These are phyloP conservation scores for Phycomyces blakesleeanus DNA, from an alignment of 192 early-diverging fungal genomes.

Conservation along the genomic window DNA sequence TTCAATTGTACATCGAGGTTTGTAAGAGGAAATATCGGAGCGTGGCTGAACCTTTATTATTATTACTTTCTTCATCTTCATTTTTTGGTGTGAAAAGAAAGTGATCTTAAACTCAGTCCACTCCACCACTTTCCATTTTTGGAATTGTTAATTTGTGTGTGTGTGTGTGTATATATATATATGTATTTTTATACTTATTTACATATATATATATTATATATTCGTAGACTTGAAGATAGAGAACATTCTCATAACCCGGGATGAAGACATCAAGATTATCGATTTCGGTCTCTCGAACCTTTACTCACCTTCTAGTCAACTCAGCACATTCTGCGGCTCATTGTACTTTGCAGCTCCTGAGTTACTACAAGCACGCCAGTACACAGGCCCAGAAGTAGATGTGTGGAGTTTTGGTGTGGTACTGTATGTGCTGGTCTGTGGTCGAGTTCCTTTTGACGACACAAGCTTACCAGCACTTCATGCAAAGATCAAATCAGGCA, in stretches of 20 bases:
- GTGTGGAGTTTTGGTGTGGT: conserved; percentile 88
- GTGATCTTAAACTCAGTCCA: background rate
- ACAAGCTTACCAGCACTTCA: conserved; percentile 81
- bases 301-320: conserved; percentile 46
- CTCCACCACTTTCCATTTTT: conserved; percentile 5
- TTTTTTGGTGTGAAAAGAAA: background rate
- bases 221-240: conserved; percentile 72
- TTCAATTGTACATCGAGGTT: conserved; percentile 38
- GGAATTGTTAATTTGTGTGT: background rate
- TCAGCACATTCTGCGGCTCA: conserved; percentile 58
- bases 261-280: conserved; percentile 75
- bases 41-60: too few species aligned
- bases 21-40: background rate
- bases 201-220: background rate
- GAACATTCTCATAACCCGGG: conserved; percentile 74
- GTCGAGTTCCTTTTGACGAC: conserved; percentile 83
- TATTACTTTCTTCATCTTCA: too few species aligned
- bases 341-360: conserved; percentile 86
- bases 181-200: background rate
- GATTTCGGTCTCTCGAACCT: conserved; percentile 87
- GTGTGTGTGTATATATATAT: too few species aligned
- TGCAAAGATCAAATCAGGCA: conserved; percentile 79
- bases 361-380: conserved; percentile 76
- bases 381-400: conserved; percentile 84
- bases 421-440: conserved; percentile 80